Percentiles rank a stretch among this genome's conserved stretches.
These are phyloP conservation scores for Chrysoporthe cubensis DNA, from an alignment of 2,329 filamentous ascomycete genomes.

Conservation along the genomic window DNA sequence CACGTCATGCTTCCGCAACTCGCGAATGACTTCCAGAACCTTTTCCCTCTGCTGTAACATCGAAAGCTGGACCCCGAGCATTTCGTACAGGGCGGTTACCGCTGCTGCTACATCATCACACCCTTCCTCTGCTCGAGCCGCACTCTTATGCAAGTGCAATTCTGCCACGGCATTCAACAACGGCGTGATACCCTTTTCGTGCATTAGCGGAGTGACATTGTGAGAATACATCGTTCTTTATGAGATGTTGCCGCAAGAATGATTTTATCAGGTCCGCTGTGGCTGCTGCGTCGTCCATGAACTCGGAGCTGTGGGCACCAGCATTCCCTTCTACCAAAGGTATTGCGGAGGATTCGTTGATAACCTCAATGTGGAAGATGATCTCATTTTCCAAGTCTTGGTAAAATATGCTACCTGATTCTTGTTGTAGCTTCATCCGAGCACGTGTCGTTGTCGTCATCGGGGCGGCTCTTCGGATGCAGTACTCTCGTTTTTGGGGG, in stretches of 20 bases:
- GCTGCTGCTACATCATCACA: neutral
- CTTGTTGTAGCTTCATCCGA: slow-evolving; percentile 11
- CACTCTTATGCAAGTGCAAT: slow-evolving; percentile 11
- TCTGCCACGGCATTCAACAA: slow-evolving; percentile 15
- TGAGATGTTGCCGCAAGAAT: slow-evolving; percentile 7
- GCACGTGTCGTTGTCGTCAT: slow-evolving; percentile 17
- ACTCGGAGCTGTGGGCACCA: neutral
- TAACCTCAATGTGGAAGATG: slow-evolving; percentile 14
- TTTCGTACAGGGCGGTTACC: slow-evolving; percentile 3
- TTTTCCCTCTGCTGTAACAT: slow-evolving; percentile 20
- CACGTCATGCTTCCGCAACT: neutral
- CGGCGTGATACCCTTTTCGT: neutral
- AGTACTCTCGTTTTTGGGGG: neutral
- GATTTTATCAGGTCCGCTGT: slow-evolving; percentile 14
- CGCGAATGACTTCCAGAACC: neutral
- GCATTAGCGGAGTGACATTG: slow-evolving; percentile 6
- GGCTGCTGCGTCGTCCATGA: neutral
- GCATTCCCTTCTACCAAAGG: neutral
- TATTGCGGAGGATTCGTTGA: neutral
- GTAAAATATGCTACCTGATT: slow-evolving; percentile 7
- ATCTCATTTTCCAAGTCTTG: slow-evolving; percentile 15
- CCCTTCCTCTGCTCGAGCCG: neutral
- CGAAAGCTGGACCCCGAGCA: slow-evolving; percentile 12
- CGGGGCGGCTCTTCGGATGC: neutral
- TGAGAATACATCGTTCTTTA: slow-evolving; percentile 9